Evolutionary conservation across 2,329 filamentous ascomycete genomes (phyloP).

Genomic region (Fusarium sp.): DNA sequence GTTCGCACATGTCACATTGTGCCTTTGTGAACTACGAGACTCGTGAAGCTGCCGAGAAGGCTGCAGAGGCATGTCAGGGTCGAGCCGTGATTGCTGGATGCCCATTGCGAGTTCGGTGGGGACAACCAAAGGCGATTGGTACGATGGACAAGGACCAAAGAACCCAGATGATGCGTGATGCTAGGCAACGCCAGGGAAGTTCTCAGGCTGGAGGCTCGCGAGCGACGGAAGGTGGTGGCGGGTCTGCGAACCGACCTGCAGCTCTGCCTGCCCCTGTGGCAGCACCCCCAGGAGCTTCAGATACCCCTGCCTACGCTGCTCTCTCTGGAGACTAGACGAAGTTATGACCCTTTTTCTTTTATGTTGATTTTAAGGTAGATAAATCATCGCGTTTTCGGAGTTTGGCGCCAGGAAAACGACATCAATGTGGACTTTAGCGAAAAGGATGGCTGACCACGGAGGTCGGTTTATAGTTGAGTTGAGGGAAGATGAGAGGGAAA

Average conservation of each 20-base stretch:
- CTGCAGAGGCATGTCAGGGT: slow-evolving; percentile 85
- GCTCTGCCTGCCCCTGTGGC: slow-evolving; percentile 63
- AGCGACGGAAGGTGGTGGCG: slow-evolving; percentile 48
- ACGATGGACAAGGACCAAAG: slow-evolving; percentile 90
- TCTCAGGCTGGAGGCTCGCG: slow-evolving; percentile 28
- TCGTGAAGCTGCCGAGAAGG: slow-evolving; percentile 84
- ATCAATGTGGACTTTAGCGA: slow-evolving; percentile 33
- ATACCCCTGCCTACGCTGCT: slow-evolving; percentile 83
- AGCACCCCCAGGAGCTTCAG: slow-evolving; percentile 80
- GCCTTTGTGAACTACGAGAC: slow-evolving; percentile 96
- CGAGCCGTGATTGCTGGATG: slow-evolving; percentile 91
- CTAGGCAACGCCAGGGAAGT: slow-evolving; percentile 54
- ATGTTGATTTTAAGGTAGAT: slow-evolving; percentile 16
- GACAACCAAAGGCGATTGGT: slow-evolving; percentile 89
- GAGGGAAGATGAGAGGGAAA: slow-evolving; percentile 20
- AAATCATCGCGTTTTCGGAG: slow-evolving; percentile 42
- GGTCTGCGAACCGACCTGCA: slow-evolving; percentile 41
- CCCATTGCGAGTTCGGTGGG: slow-evolving; percentile 91
- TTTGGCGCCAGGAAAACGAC: slow-evolving; percentile 37
- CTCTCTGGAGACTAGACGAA: slow-evolving; percentile 77
- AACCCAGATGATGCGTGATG: slow-evolving; percentile 82
- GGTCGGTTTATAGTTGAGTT: slow-evolving; percentile 21
- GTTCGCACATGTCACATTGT: slow-evolving; percentile 96
- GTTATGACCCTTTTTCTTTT: slow-evolving; percentile 37
- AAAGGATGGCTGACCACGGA: slow-evolving; percentile 27